phyloP scores from a whole-genome alignment of 192 early-diverging fungal genomes.

The Coemansia sp. region DNA sequence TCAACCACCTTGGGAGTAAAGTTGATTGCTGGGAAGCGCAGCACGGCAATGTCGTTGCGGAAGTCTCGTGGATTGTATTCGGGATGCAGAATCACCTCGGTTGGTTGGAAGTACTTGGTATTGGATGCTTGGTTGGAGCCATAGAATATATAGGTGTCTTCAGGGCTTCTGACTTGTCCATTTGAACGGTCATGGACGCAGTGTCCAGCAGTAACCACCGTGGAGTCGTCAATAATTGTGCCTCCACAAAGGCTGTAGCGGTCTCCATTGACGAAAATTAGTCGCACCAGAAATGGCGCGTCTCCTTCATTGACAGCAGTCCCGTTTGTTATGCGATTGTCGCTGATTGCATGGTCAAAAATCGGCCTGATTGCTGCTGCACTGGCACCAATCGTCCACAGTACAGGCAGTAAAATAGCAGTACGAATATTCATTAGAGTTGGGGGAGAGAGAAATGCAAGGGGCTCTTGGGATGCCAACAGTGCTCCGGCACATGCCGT shows the following conservation, averaged over 20 bases:
- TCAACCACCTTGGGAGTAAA: conserved; percentile 18
- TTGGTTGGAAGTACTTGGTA: conserved; percentile 18
- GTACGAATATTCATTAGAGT: neutral
- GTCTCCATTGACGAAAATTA: conserved; percentile 6
- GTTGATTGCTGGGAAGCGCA: conserved; percentile 18
- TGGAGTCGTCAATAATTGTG: conserved; percentile 36
- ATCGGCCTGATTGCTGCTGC: neutral
- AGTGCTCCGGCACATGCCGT: no score
- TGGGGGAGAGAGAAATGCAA: no score
- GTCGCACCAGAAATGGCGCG: conserved; percentile 31
- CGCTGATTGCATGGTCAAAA: neutral
- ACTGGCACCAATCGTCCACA: neutral
- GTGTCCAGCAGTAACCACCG: conserved; percentile 40
- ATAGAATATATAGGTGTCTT: conserved; percentile 21
- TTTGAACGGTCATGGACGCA: conserved; percentile 17
- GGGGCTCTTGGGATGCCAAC: no score
- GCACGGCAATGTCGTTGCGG: conserved; percentile 44
- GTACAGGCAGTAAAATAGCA: neutral
- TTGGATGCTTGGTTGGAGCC: conserved; percentile 16
- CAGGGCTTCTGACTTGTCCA: neutral
- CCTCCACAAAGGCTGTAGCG: conserved; percentile 34
- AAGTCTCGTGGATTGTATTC: conserved; percentile 16
- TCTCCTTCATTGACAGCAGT: conserved; percentile 24
- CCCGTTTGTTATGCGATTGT: conserved; percentile 47
- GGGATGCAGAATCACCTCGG: conserved; percentile 21